These are phyloP conservation scores for Fusarium tjaetaba DNA, from an alignment of 2,329 filamentous ascomycete species.

Conservation along the genomic window DNA sequence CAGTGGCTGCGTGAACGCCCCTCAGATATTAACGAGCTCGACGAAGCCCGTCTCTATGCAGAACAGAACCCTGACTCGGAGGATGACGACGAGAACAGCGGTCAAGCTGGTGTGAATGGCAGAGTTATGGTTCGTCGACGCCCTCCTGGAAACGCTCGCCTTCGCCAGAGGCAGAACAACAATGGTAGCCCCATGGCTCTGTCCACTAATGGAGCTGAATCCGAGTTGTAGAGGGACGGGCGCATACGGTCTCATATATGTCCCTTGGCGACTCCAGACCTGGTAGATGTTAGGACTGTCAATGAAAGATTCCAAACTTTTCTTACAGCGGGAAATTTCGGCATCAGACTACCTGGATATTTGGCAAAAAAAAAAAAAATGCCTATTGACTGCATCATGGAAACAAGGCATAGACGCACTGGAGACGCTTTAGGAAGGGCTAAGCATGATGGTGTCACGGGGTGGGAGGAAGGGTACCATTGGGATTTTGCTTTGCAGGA, in stretches of 20 bases:
- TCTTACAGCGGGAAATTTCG: background rate
- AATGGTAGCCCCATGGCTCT: slow-evolving; percentile 67
- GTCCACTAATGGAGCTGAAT: slow-evolving; percentile 66
- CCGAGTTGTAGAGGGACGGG: slow-evolving; percentile 57
- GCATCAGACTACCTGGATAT: slow-evolving; percentile 1
- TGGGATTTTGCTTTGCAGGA: slow-evolving; percentile 31
- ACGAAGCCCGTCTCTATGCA: slow-evolving; percentile 74
- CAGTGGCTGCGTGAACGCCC: slow-evolving; percentile 93
- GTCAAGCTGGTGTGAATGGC: slow-evolving; percentile 53
- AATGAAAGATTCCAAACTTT: background rate
- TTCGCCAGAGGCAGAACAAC: slow-evolving; percentile 57
- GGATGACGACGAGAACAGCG: slow-evolving; percentile 64
- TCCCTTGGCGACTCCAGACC: background rate
- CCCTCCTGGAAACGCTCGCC: slow-evolving; percentile 53
- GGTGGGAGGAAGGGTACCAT: slow-evolving; percentile 20
- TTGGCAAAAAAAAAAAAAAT: slow-evolving; percentile 11
- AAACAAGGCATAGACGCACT: slow-evolving; percentile 12
- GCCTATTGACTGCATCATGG: background rate
- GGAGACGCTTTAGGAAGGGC: slow-evolving; percentile 13
- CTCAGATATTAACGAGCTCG: slow-evolving; percentile 79
- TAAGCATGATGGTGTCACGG: slow-evolving; percentile 1
- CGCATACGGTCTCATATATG: background rate
- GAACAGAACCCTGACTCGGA: slow-evolving; percentile 66
- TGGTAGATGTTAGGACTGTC: background rate
- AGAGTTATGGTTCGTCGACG: slow-evolving; percentile 55